These are phyloP conservation scores for Glycine soja DNA, from an alignment of 306 rosid species.

Conservation along the genomic window DNA sequence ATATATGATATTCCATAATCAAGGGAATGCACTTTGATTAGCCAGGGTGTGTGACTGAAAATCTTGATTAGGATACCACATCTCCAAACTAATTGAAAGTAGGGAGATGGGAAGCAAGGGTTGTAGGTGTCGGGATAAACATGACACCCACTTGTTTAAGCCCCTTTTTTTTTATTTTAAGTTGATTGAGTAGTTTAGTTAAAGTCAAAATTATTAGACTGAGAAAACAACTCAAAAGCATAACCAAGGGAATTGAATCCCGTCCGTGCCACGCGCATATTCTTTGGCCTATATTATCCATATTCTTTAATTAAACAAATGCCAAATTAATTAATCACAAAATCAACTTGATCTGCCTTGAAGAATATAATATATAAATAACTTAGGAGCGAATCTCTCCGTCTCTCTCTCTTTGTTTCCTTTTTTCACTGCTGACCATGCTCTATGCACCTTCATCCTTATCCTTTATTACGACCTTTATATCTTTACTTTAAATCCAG, in stretches of 20 bases:
- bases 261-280: conserved; percentile 70
- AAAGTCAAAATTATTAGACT: conserved; percentile 40
- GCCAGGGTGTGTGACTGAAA: conserved; percentile 49
- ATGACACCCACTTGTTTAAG: conserved; percentile 75
- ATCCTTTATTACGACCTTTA: conserved; percentile 58
- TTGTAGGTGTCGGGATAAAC: conserved; percentile 79
- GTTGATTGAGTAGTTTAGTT: conserved; percentile 44
- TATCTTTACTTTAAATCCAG: conserved; percentile 44
- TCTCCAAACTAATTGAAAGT: conserved; percentile 54
- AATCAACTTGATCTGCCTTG: conserved; percentile 9
- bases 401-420: conserved; percentile 30
- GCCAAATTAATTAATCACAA: conserved; percentile 14
- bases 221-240: conserved; percentile 69
- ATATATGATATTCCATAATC: conserved; percentile 38
- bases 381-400: conserved; percentile 53
- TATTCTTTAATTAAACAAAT: conserved; percentile 20
- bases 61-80: conserved; percentile 52
- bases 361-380: not conserved
- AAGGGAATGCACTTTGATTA: conserved; percentile 54
- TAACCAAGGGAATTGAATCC: conserved; percentile 72
- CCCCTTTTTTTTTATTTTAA: not conserved
- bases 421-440: conserved; percentile 37
- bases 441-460: conserved; percentile 62
- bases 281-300: conserved; percentile 46
- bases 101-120: conserved; percentile 83